Percentiles rank a stretch among this genome's conserved stretches.
These are phyloP conservation scores for Heterococcus sp. DNA, from an alignment of 108 stramenopile genomes.

Conservation along the genomic window DNA sequence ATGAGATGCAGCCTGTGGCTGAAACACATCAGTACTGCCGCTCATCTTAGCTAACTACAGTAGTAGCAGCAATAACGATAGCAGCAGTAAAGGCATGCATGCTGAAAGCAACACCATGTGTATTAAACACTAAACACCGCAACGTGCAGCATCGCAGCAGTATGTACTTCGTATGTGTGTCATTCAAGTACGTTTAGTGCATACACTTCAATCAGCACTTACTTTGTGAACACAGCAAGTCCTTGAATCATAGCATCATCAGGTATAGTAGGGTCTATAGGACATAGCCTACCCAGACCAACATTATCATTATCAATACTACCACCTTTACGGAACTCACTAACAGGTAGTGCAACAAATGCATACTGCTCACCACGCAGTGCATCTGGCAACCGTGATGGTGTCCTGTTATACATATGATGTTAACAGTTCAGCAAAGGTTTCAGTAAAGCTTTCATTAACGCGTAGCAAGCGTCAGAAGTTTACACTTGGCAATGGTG, in stretches of 20 bases:
- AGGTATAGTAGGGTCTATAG: conserved; percentile 45
- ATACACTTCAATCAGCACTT: too few species aligned
- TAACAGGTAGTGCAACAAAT: conserved; percentile 81
- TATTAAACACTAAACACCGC: too few species aligned
- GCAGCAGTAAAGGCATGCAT: too few species aligned
- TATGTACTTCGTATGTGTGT: too few species aligned
- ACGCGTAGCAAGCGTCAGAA: not conserved
- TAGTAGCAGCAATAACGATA: too few species aligned
- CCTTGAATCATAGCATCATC: conserved; percentile 87
- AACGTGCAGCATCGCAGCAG: too few species aligned
- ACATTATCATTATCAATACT: conserved; percentile 64
- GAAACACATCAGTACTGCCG: too few species aligned
- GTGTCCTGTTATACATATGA: conserved; percentile 31
- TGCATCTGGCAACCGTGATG: conserved; percentile 86
- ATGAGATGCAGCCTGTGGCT: too few species aligned
- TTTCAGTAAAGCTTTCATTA: not conserved
- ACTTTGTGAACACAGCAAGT: conserved; percentile 73
- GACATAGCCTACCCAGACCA: conserved; percentile 35
- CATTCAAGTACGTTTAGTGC: too few species aligned
- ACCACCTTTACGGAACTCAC: conserved; percentile 79
- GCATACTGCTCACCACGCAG: conserved; percentile 92
- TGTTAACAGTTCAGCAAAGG: not conserved
- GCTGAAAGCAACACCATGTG: too few species aligned
- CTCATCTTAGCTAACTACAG: too few species aligned
- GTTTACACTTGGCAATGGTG: too few species aligned